Evolutionary conservation across 2,329 filamentous ascomycete genomes (phyloP).

Genomic region (Capronia americana): DNA sequence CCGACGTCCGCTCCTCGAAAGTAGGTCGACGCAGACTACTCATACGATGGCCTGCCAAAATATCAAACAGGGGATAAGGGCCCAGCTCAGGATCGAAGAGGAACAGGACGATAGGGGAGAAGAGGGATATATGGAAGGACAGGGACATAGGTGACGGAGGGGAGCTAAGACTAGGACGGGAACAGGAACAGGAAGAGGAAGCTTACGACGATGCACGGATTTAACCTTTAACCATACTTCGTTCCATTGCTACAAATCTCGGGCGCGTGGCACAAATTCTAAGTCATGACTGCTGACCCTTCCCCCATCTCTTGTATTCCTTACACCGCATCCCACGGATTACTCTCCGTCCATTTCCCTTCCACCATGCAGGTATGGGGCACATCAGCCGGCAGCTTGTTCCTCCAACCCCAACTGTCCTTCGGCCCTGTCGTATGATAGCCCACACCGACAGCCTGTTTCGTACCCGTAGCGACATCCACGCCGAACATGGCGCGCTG

Average conservation of each 20-base stretch:
- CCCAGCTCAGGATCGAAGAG: no score
- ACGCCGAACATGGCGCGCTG: conserved; percentile 57
- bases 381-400: conserved; percentile 19
- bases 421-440: conserved; percentile 24
- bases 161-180: no score
- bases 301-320: neutral
- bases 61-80: no score
- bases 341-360: conserved; percentile 10
- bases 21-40: no score
- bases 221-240: neutral
- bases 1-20: no score
- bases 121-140: no score
- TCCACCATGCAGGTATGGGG: conserved; percentile 23
- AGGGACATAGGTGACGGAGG: no score
- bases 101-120: no score
- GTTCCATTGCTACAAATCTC: neutral
- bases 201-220: neutral
- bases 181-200: no score
- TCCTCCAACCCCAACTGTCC: conserved; percentile 31
- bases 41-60: no score
- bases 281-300: neutral
- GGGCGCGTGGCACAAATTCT: no score
- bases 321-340: conserved; percentile 14
- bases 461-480: conserved; percentile 62
- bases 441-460: neutral